A percentile compares a stretch with the other conserved stretches of the same genome.
These are phyloP conservation scores for Daldinia eschscholtzii DNA, from an alignment of 2,329 filamentous ascomycete species.

Conservation along the genomic window DNA sequence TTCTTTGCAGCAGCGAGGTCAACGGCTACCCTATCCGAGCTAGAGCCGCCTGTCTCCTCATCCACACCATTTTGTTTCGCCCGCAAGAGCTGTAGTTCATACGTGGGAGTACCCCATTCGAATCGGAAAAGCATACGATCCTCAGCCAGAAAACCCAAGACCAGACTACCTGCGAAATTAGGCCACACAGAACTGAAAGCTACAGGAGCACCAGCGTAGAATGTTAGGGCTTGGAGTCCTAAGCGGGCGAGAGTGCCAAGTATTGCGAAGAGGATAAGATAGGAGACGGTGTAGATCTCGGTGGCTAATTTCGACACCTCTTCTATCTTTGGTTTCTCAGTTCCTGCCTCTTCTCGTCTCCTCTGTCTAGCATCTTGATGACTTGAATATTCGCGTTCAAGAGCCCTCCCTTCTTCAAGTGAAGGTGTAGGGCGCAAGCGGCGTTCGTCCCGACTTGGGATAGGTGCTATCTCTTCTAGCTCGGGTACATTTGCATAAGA, in stretches of 20 bases:
- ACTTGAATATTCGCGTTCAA: slow-evolving; percentile 46
- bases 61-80: slow-evolving; percentile 54
- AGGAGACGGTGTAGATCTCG: slow-evolving; percentile 78
- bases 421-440: slow-evolving; percentile 55
- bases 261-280: slow-evolving; percentile 87
- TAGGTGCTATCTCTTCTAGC: slow-evolving; percentile 57
- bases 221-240: slow-evolving; percentile 82
- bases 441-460: slow-evolving; percentile 59
- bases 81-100: slow-evolving; percentile 54
- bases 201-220: slow-evolving; percentile 81
- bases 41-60: slow-evolving; percentile 53
- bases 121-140: slow-evolving; percentile 80
- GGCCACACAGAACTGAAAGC: slow-evolving; percentile 85
- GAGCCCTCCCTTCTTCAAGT: slow-evolving; percentile 55
- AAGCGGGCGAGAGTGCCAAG: slow-evolving; percentile 86
- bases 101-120: slow-evolving; percentile 69
- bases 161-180: slow-evolving; percentile 82
- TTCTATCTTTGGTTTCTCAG: slow-evolving; percentile 27
- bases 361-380: slow-evolving; percentile 31
- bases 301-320: slow-evolving; percentile 65
- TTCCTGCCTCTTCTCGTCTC: slow-evolving; percentile 24
- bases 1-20: slow-evolving; percentile 64
- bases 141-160: slow-evolving; percentile 89
- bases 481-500: slow-evolving; percentile 61
- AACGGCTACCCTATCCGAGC: slow-evolving; percentile 39